phyloP scores from a whole-genome alignment of 2,329 filamentous ascomycete genomes.

The Monosporascus sp. region DNA sequence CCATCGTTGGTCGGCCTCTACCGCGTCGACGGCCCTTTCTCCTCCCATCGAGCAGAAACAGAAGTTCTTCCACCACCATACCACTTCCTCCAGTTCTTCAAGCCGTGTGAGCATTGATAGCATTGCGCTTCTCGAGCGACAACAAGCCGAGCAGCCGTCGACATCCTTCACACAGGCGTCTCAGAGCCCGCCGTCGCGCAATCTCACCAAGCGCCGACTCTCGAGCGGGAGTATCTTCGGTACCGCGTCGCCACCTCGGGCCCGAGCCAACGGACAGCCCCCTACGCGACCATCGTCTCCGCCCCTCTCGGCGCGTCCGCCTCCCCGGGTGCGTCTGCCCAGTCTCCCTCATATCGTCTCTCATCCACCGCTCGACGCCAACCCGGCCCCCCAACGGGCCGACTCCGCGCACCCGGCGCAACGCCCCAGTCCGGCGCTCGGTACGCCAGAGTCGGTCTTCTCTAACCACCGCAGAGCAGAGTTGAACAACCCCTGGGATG shows the following conservation, averaged over 20 bases:
- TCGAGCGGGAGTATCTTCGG: constrained; percentile 18
- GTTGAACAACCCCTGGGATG: constrained; percentile 20
- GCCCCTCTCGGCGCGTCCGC: constrained; percentile 17
- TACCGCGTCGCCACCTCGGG: background rate
- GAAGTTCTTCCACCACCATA: constrained; percentile 13
- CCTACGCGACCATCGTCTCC: constrained; percentile 25
- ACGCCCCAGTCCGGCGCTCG: constrained; percentile 16
- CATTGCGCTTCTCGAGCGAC: constrained; percentile 22
- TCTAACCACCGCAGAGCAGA: constrained; percentile 15
- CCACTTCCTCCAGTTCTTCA: constrained; percentile 29
- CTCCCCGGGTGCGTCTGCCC: constrained; percentile 17
- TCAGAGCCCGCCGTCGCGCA: constrained; percentile 18
- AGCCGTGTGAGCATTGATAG: constrained; percentile 42
- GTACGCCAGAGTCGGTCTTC: constrained; percentile 16
- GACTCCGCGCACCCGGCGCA: constrained; percentile 14
- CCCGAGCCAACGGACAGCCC: constrained; percentile 12
- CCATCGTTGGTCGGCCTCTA: constrained; percentile 50
- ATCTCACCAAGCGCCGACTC: constrained; percentile 20
- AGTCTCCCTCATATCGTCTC: constrained; percentile 36
- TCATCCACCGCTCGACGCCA: constrained; percentile 32
- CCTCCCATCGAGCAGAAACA: constrained; percentile 8
- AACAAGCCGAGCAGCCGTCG: constrained; percentile 4
- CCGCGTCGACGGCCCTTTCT: constrained; percentile 36
- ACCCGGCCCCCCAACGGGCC: constrained; percentile 10
- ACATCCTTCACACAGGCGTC: constrained; percentile 1